phyloP scores from a whole-genome alignment of 331 rosid genomes.

The Spiraea crenata region DNA sequence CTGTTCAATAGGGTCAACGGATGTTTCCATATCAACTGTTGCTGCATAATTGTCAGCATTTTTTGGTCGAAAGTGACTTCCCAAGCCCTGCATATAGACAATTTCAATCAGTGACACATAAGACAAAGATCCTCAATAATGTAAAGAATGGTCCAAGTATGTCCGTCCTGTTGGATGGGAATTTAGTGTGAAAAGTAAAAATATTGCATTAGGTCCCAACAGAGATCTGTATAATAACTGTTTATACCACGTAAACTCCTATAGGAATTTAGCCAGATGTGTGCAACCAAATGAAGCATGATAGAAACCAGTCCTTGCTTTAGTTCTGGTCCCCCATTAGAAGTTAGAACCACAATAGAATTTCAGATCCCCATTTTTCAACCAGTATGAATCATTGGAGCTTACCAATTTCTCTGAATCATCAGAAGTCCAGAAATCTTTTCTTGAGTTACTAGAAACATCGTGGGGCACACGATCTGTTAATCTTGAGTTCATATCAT shows the following conservation, averaged over 20 bases:
- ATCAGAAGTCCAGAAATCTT: constrained; percentile 57
- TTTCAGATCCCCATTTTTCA: background rate
- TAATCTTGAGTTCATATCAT: constrained; percentile 63
- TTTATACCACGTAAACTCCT: background rate
- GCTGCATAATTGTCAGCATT: constrained; percentile 27
- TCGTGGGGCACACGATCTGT: constrained; percentile 46
- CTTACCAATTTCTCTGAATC: constrained; percentile 77
- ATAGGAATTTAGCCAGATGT: background rate
- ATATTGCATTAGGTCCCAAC: background rate
- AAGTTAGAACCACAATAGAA: background rate
- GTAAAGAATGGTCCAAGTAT: background rate
- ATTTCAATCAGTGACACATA: constrained; percentile 8
- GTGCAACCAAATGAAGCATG: background rate
- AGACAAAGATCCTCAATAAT: background rate
- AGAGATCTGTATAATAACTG: background rate
- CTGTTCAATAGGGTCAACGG: constrained; percentile 43
- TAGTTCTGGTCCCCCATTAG: background rate
- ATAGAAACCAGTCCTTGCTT: background rate
- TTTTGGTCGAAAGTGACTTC: constrained; percentile 41
- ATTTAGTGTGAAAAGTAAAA: background rate
- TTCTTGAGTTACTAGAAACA: constrained; percentile 42
- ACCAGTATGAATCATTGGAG: constrained; percentile 9
- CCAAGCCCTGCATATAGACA: constrained; percentile 56
- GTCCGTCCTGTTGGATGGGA: background rate
- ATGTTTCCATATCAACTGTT: constrained; percentile 43